Base-by-base conservation (phyloP, 441 rosid species). In the Cnidoscolus chayamansa region DNA sequence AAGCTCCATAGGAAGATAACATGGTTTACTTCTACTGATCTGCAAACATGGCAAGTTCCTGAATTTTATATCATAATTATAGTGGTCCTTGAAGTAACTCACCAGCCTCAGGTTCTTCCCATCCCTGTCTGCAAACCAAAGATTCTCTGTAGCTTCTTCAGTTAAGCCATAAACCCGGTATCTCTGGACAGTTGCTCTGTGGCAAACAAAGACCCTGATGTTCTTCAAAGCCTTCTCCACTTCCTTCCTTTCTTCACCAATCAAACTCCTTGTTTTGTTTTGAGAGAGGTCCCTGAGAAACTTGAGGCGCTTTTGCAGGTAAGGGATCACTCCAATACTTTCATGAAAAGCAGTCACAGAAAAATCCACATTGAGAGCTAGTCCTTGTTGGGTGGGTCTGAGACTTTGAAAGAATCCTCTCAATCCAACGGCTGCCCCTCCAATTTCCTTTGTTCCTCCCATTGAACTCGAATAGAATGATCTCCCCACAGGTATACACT, bases 381-480 rank as follows among this genome's bases (percentile, higher is more conserved):
- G 79, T 59, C 98, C 98, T 86, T 94, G 98, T 63, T 94, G 96
- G 7, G 96, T 92, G 55, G 93, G 96, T 68, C 98, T 81, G 15
- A 94, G 89, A 74, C 98, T 92, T 83, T 94, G 98, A 80, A 94
- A 92, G 80, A 92, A 94, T 0, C 98, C 98, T 85, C 96, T 86
- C 74, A 90, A 79, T 72, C 97, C 98, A 73, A 90, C 81, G 72
- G 93, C 92, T 72, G 97, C 97, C 51, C 97, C 97, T 74, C 98
- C 98, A 71, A 94, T 88, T 61, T 89, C 96, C 73, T 86, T 85
- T 32, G 82, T 78, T 9, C 94, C 97, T 31, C 88, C 91, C 92
- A 90, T 89, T 4, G 89, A 88, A 76, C 82, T 83, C 1, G 97
- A 92, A 82, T 89, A 92, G 76, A 92, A 81, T 0, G 98, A 94